Evolutionary conservation across 1,284 basidiomycete species (phyloP).

Genomic region (Polyporus tsugae): DNA sequence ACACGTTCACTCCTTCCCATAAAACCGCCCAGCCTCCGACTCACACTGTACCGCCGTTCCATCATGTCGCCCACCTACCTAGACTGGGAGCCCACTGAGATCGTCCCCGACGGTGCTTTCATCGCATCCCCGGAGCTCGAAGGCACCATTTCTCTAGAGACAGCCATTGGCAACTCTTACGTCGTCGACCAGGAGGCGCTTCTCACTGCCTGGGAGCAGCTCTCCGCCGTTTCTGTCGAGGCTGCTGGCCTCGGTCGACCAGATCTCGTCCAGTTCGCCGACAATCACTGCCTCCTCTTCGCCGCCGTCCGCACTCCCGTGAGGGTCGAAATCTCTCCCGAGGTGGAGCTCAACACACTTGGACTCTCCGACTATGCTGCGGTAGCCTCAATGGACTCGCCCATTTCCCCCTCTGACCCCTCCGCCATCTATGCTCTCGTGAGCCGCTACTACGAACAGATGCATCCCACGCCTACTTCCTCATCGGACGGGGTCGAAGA

Average conservation of each 20-base stretch:
- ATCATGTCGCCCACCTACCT: not conserved
- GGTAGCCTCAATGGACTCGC: not conserved
- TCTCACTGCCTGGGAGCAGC: constrained; percentile 20
- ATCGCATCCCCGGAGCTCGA: constrained; percentile 1
- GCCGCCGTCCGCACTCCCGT: constrained; percentile 26
- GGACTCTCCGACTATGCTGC: constrained; percentile 3
- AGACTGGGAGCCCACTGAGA: not conserved
- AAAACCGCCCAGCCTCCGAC: not conserved
- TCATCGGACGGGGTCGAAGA: not conserved
- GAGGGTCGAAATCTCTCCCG: not conserved
- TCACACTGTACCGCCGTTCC: not conserved
- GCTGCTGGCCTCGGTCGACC: constrained; percentile 17
- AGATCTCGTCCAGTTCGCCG: constrained; percentile 19
- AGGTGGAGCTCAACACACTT: not conserved
- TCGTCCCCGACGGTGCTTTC: constrained; percentile 7
- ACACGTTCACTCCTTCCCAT: not conserved
- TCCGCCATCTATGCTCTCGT: not conserved
- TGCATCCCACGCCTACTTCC: not conserved
- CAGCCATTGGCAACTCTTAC: constrained; percentile 9
- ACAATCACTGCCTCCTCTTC: constrained; percentile 24
- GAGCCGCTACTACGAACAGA: not conserved
- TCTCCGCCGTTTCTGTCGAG: constrained; percentile 26
- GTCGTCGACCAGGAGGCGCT: constrained; percentile 16
- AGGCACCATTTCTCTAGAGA: constrained; percentile 22
- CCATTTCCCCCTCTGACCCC: constrained; percentile 1